These are phyloP conservation scores for Chytriomyces confervae DNA, from an alignment of 192 early-diverging fungal genomes.

Conservation along the genomic window DNA sequence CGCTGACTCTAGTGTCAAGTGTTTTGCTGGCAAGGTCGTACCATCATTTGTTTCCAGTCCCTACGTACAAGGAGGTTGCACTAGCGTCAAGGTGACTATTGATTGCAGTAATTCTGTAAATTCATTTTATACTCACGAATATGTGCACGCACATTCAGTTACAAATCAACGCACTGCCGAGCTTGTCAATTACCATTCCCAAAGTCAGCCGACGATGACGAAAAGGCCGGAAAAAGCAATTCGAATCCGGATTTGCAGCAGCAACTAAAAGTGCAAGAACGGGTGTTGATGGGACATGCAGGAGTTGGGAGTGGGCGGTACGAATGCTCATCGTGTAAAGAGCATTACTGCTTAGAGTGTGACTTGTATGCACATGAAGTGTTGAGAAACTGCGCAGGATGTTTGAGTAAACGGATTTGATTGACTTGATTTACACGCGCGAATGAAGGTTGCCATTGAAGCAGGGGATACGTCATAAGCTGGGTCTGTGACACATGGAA, in stretches of 20 bases:
- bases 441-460: background rate
- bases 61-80: slow-evolving; percentile 76
- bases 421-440: background rate
- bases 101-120: background rate
- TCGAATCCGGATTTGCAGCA: background rate
- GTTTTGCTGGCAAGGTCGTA: slow-evolving; percentile 92
- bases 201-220: background rate
- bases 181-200: slow-evolving; percentile 35
- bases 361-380: slow-evolving; percentile 93
- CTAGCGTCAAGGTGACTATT: slow-evolving; percentile 35
- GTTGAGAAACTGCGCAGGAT: slow-evolving; percentile 80
- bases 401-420: slow-evolving; percentile 29
- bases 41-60: slow-evolving; percentile 92
- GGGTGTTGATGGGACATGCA: background rate
- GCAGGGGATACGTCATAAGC: background rate
- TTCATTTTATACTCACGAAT: slow-evolving; percentile 7
- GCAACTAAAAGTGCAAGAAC: background rate
- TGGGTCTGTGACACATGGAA: background rate
- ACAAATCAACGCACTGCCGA: slow-evolving; percentile 20
- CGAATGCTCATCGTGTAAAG: slow-evolving; percentile 76
- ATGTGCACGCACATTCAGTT: background rate
- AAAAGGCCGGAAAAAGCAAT: slow-evolving; percentile 16
- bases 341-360: slow-evolving; percentile 89
- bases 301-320: slow-evolving; percentile 53
- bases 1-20: slow-evolving; percentile 83